A percentile compares a stretch with the other conserved stretches of the same genome.
phyloP scores from a whole-genome alignment of 169 alveolate species.

The Sarcocystis neurona region DNA sequence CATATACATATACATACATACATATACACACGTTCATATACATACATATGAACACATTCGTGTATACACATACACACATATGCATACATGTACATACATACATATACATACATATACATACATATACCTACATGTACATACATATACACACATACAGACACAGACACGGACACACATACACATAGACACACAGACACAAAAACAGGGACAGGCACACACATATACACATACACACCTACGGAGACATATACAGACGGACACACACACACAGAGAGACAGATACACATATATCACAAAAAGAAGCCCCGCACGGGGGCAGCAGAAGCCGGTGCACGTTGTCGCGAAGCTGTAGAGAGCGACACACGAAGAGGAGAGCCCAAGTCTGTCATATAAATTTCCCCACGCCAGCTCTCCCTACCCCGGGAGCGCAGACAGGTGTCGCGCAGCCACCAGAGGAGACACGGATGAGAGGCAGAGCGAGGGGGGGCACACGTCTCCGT shows the following conservation, averaged over 20 bases:
- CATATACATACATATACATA: background rate
- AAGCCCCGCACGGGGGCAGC: too few relatives aligned
- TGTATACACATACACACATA: background rate
- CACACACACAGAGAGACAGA: background rate
- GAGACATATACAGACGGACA: background rate
- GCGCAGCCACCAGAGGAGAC: too few relatives aligned
- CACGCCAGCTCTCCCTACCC: too few relatives aligned
- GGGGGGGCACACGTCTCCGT: too few relatives aligned
- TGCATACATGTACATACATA: background rate
- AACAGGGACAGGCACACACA: too few relatives aligned
- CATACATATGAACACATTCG: background rate
- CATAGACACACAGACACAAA: background rate
- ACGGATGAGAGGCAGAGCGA: too few relatives aligned
- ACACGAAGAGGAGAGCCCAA: too few relatives aligned
- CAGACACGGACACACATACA: background rate
- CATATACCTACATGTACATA: background rate
- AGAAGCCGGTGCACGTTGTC: too few relatives aligned
- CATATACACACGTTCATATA: background rate
- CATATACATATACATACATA: background rate
- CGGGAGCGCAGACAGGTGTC: too few relatives aligned
- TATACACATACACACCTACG: background rate
- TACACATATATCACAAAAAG: too few relatives aligned
- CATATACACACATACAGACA: background rate
- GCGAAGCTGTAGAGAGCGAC: too few relatives aligned
- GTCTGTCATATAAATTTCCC: too few relatives aligned